A percentile compares a stretch with the other conserved stretches of the same genome.
These are phyloP conservation scores for Trichomonascaceae sp. DNA, from an alignment of 1,139 yeast genomes.

Conservation along the genomic window DNA sequence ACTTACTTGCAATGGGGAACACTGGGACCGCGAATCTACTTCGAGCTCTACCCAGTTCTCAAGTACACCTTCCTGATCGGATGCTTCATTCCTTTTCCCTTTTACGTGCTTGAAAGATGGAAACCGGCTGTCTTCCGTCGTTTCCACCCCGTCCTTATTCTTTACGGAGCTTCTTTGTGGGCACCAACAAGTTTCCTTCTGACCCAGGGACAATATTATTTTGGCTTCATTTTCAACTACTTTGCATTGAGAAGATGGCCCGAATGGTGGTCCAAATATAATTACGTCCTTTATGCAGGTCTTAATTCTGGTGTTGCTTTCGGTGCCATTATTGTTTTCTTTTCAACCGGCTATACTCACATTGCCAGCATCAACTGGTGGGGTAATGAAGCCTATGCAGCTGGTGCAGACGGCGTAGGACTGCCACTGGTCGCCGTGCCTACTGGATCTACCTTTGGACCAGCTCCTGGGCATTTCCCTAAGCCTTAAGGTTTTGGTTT, in stretches of 20 bases:
- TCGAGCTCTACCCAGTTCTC: slow-evolving; percentile 39
- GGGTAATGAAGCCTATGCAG: slow-evolving; percentile 44
- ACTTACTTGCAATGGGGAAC: slow-evolving; percentile 54
- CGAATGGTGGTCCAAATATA: slow-evolving; percentile 44
- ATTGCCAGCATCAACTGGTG: slow-evolving; percentile 43
- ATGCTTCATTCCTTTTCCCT: slow-evolving; percentile 26
- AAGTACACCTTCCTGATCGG: slow-evolving; percentile 45
- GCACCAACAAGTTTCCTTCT: slow-evolving; percentile 40
- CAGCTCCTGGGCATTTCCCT: slow-evolving; percentile 21
- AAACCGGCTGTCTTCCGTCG: slow-evolving; percentile 22
- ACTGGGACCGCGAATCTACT: slow-evolving; percentile 56
- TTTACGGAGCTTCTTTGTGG: slow-evolving; percentile 38
- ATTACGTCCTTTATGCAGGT: slow-evolving; percentile 48
- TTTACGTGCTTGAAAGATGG: slow-evolving; percentile 3
- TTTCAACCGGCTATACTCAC: slow-evolving; percentile 44
- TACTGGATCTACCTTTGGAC: slow-evolving; percentile 44
- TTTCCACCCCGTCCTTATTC: slow-evolving; percentile 45
- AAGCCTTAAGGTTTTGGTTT: neutral
- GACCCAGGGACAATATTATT: slow-evolving; percentile 49
- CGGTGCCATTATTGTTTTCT: slow-evolving; percentile 47
- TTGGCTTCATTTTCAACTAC: slow-evolving; percentile 48
- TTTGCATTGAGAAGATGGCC: slow-evolving; percentile 41
- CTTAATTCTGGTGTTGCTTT: slow-evolving; percentile 44
- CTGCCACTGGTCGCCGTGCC: slow-evolving; percentile 26
- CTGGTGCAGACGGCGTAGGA: slow-evolving; percentile 39